Percentiles rank a stretch among this genome's conserved stretches.
These are phyloP conservation scores for Fusarium torulosum DNA, from an alignment of 2,329 filamentous ascomycete genomes.

Conservation along the genomic window DNA sequence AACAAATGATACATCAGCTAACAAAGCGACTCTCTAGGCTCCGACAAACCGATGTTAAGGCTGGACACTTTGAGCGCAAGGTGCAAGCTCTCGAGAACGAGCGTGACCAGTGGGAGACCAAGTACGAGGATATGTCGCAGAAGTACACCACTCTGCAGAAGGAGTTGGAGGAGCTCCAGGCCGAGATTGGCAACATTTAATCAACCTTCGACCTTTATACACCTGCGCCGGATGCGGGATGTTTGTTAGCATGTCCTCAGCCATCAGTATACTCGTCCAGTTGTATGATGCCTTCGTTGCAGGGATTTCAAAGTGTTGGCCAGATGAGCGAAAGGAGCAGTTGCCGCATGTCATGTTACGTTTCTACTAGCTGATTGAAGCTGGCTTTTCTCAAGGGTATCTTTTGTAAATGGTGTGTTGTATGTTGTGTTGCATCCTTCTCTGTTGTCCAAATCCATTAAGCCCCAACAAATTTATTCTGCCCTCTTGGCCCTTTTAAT, in stretches of 20 bases:
- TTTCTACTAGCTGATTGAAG: conserved; percentile 50
- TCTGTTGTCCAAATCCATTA: conserved; percentile 27
- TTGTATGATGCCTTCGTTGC: conserved; percentile 42
- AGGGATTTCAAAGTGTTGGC: conserved; percentile 45
- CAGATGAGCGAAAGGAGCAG: conserved; percentile 49
- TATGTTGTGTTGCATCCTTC: conserved; percentile 25
- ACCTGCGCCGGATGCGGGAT: conserved; percentile 42
- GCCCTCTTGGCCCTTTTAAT: conserved; percentile 62
- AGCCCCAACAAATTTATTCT: conserved; percentile 13
- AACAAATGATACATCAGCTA: conserved; percentile 23
- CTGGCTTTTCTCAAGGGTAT: conserved; percentile 51
- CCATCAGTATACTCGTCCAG: conserved; percentile 38
- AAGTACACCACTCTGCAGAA: conserved; percentile 87
- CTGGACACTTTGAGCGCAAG: conserved; percentile 99
- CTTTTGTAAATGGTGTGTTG: conserved; percentile 45
- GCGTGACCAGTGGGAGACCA: conserved; percentile 94
- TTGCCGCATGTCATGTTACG: conserved; percentile 51
- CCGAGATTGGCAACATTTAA: conserved; percentile 94
- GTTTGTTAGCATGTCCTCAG: conserved; percentile 36
- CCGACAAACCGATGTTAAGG: conserved; percentile 98
- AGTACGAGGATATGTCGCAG: conserved; percentile 97
- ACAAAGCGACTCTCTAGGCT: conserved; percentile 70
- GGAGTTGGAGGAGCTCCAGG: conserved; percentile 90
- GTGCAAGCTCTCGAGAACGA: conserved; percentile 94
- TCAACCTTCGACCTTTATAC: conserved; percentile 33